Conservation (phyloP, 2,329 filamentous ascomycete genomes). For the Cladosporium phlei region DNA sequence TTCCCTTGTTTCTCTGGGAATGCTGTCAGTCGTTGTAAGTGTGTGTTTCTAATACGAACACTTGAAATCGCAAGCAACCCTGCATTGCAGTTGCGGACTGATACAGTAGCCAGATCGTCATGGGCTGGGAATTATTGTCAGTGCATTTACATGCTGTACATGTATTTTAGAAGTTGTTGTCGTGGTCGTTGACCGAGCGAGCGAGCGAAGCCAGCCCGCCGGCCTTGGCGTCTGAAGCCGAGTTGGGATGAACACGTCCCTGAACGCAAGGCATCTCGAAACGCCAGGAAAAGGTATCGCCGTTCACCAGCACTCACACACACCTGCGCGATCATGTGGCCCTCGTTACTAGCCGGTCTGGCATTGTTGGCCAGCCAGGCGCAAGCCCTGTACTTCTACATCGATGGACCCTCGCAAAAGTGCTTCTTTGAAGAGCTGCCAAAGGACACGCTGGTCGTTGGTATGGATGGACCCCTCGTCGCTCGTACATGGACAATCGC, state of each 20-base stretch:
- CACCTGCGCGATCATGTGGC: conserved; percentile 24
- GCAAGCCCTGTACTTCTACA: conserved; percentile 90
- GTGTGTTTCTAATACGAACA: no score
- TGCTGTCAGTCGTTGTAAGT: no score
- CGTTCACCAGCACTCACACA: conserved; percentile 7
- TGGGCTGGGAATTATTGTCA: no score
- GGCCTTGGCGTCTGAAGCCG: not conserved
- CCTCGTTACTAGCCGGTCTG: conserved; percentile 22
- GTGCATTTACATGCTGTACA: no score
- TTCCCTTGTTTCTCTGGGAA: no score
- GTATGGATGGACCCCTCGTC: conserved; percentile 39
- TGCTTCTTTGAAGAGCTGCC: conserved; percentile 98
- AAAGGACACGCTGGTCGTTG: conserved; percentile 94
- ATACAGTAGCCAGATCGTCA: no score
- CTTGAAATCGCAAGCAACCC: no score
- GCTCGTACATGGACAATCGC: not conserved
- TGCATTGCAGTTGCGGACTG: no score
- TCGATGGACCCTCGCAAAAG: conserved; percentile 78
- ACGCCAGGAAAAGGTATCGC: conserved; percentile 9
- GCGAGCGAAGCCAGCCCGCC: not conserved
- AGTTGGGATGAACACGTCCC: conserved; percentile 4
- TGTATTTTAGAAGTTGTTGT: no score
- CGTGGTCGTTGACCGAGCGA: no score
- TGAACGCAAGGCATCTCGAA: conserved; percentile 7
- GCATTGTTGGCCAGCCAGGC: conserved; percentile 52